Percentiles rank a stretch among this genome's conserved stretches.
Evolutionary conservation across 148 eudicot genomes (phyloP).

Genomic region (Bassia scoparia): DNA sequence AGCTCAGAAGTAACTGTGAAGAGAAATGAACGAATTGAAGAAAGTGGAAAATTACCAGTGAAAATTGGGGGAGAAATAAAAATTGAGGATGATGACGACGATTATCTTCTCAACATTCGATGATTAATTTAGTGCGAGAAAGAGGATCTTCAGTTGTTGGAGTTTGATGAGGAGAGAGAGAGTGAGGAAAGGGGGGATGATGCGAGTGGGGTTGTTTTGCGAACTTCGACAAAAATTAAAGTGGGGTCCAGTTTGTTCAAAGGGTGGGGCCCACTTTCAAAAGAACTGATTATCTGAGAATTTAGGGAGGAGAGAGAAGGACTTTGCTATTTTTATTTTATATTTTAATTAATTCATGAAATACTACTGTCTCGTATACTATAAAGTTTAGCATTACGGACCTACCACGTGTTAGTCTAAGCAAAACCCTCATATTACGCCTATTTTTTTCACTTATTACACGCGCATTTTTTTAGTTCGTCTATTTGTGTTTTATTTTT

Average conservation of each 20-base stretch:
- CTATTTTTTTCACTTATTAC: background rate
- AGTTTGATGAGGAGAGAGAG: background rate
- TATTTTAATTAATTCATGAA: no score
- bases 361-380: no score
- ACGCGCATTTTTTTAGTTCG: background rate
- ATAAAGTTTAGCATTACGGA: background rate
- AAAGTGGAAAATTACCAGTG: background rate
- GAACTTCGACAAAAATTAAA: background rate
- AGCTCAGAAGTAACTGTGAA: background rate
- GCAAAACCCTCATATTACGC: conserved; percentile 1
- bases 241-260: background rate
- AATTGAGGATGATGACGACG: background rate
- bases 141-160: background rate
- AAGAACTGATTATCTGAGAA: background rate
- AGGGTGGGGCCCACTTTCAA: background rate
- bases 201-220: conserved; percentile 9
- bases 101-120: background rate
- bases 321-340: no score
- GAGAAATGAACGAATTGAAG: background rate
- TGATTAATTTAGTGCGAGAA: background rate
- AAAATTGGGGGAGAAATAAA: background rate
- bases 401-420: conserved; percentile 3
- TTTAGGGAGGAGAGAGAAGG: no score
- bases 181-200: background rate
- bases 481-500: background rate